These are phyloP conservation scores for Schwanniomyces sp. DNA, from an alignment of 805 yeast species.

Conservation along the genomic window DNA sequence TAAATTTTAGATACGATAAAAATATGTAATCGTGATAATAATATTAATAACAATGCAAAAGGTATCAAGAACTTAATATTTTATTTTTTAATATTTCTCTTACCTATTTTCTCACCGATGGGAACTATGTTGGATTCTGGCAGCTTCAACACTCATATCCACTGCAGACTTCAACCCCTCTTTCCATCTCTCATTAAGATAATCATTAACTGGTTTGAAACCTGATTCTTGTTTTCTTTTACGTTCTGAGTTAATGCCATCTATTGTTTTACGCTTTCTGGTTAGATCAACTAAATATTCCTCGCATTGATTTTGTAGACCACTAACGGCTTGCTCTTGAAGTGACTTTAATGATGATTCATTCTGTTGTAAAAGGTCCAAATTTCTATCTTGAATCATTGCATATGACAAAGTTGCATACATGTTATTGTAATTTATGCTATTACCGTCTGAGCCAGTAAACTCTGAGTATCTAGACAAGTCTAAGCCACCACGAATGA, in stretches of 20 bases:
- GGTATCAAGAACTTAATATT: too few species aligned
- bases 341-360: slow-evolving; percentile 37
- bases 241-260: slow-evolving; percentile 43
- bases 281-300: slow-evolving; percentile 18
- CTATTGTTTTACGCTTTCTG: slow-evolving; percentile 42
- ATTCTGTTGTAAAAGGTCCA: slow-evolving; percentile 32
- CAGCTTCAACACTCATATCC: slow-evolving; percentile 32
- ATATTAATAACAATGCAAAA: neutral
- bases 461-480: slow-evolving; percentile 26
- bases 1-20: neutral
- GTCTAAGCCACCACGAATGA: slow-evolving; percentile 32
- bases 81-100: too few species aligned
- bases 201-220: slow-evolving; percentile 44
- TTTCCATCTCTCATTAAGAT: slow-evolving; percentile 50
- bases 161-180: slow-evolving; percentile 43
- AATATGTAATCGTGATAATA: too few species aligned
- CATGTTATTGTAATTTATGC: slow-evolving; percentile 18
- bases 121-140: slow-evolving; percentile 12
- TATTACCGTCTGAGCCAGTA: slow-evolving; percentile 14
- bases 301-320: slow-evolving; percentile 23
- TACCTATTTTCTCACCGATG: too few species aligned
- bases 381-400: slow-evolving; percentile 38
- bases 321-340: slow-evolving; percentile 29
- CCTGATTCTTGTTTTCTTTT: slow-evolving; percentile 41
- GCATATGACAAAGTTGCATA: slow-evolving; percentile 42